Conservation (phyloP, 768 basidiomycete species). For the Crepidotus variabilis region DNA sequence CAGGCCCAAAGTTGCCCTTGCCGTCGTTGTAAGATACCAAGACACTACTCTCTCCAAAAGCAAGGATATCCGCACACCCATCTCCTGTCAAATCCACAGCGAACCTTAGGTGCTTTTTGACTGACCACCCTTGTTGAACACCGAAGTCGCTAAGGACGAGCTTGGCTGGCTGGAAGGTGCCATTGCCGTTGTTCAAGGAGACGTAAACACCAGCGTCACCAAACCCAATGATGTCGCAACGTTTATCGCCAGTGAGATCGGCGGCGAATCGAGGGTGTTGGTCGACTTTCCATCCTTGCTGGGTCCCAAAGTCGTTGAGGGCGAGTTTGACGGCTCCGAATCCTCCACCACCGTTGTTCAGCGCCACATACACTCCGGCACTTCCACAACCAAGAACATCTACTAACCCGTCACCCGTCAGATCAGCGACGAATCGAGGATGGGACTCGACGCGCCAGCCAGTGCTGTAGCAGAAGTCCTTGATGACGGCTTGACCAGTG, state of each 20-base stretch:
- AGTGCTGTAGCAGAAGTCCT: background rate
- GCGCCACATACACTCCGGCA: background rate
- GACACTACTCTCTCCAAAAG: background rate
- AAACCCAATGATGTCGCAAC: conserved; percentile 3
- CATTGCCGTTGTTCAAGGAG: conserved; percentile 5
- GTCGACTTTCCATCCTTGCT: conserved; percentile 1
- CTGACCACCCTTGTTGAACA: conserved; percentile 1
- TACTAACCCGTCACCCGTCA: background rate
- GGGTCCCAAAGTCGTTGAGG: background rate
- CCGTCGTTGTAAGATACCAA: background rate
- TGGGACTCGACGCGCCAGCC: conserved; percentile 2
- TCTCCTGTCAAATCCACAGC: background rate
- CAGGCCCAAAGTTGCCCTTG: background rate
- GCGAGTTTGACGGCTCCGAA: background rate
- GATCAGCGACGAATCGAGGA: conserved; percentile 1
- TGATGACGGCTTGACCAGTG: background rate
- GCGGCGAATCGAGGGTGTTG: conserved; percentile 3
- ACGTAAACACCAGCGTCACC: conserved; percentile 5
- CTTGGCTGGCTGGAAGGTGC: conserved; percentile 1
- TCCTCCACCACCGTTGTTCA: background rate
- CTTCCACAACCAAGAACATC: conserved; percentile 4
- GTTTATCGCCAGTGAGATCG: conserved; percentile 1
- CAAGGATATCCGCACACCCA: conserved; percentile 3
- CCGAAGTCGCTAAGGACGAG: background rate
- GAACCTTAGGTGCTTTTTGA: conserved; percentile 5